Evolutionary conservation across 2,329 filamentous ascomycete species (phyloP).

Genomic region (Stagonosporopsis rhizophila): DNA sequence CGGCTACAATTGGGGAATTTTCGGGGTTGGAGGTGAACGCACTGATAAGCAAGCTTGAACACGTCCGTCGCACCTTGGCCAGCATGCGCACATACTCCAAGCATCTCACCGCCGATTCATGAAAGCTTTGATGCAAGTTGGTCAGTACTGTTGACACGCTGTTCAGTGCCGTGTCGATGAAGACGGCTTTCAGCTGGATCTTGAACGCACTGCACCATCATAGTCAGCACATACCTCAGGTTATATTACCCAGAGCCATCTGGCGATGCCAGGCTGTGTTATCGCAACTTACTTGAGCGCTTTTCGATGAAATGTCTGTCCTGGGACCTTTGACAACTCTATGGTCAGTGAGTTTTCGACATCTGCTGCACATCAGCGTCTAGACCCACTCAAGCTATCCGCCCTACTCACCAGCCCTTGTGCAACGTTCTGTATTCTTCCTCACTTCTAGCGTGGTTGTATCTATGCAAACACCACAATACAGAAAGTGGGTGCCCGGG

Average conservation of each 20-base stretch:
- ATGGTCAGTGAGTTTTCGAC: constrained; percentile 79
- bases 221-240: constrained; percentile 14
- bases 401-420: constrained; percentile 54
- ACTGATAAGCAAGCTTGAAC: constrained; percentile 66
- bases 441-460: constrained; percentile 75
- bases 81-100: constrained; percentile 69
- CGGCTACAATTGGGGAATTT: constrained; percentile 12
- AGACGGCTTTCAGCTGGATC: constrained; percentile 83
- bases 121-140: constrained; percentile 79
- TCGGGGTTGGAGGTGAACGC: constrained; percentile 38
- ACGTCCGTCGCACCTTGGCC: constrained; percentile 62
- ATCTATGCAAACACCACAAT: constrained; percentile 83
- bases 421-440: constrained; percentile 68
- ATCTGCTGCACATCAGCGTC: constrained; percentile 45
- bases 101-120: constrained; percentile 78
- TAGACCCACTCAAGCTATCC: not conserved
- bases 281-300: constrained; percentile 65
- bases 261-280: not conserved
- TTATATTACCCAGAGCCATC: not conserved
- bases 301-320: constrained; percentile 81
- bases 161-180: constrained; percentile 83
- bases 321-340: constrained; percentile 74
- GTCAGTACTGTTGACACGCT: constrained; percentile 68
- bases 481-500: constrained; percentile 72
- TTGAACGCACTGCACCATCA: constrained; percentile 69